Conservation (phyloP, 106 monocot species). For the Posidonia australis region DNA sequence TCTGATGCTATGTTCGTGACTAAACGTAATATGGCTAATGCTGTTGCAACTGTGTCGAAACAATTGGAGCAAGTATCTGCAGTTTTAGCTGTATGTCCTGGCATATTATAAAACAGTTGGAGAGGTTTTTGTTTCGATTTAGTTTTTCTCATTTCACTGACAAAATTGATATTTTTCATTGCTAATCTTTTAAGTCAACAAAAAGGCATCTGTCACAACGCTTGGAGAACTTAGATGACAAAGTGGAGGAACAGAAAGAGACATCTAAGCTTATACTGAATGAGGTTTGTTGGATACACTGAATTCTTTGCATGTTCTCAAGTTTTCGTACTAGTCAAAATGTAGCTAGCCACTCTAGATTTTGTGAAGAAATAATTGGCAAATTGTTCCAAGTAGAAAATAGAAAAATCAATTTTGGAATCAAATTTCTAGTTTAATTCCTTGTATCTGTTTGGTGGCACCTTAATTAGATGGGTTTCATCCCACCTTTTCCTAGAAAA, state of each 20-base stretch:
- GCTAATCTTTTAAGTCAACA: conserved; percentile 43
- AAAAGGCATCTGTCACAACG: conserved; percentile 67
- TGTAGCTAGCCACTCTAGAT: background rate
- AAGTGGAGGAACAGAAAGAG: conserved; percentile 79
- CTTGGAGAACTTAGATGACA: conserved; percentile 69
- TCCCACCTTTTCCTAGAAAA: too few relatives aligned
- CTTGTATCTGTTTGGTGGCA: too few relatives aligned
- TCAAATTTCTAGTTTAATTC: too few relatives aligned
- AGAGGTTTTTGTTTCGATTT: background rate
- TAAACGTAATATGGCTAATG: conserved; percentile 83
- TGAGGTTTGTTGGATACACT: conserved; percentile 37
- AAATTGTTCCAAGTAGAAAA: background rate
- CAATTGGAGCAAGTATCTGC: conserved; percentile 84
- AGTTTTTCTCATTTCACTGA: background rate
- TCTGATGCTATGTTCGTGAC: conserved; percentile 96
- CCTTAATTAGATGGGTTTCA: too few relatives aligned
- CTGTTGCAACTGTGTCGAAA: conserved; percentile 68
- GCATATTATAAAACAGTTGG: background rate
- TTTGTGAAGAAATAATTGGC: background rate
- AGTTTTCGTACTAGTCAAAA: background rate
- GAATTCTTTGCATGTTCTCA: background rate
- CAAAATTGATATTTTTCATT: background rate
- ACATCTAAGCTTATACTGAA: conserved; percentile 56
- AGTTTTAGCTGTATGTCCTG: conserved; percentile 60
- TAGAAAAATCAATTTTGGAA: background rate